These are phyloP conservation scores for Cyclotella cryptica DNA, from an alignment of 108 stramenopile genomes.

Conservation along the genomic window DNA sequence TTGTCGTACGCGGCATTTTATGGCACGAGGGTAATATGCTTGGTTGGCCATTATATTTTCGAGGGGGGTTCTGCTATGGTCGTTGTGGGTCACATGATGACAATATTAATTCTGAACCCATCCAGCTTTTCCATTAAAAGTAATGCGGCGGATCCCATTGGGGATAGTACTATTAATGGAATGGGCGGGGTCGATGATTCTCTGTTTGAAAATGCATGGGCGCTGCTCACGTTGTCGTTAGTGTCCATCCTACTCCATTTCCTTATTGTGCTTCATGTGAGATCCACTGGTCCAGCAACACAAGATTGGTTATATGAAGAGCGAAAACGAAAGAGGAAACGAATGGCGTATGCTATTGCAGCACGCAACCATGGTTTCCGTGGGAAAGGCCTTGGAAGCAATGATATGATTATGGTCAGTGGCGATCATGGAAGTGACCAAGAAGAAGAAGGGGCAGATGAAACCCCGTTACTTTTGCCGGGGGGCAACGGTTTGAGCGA, in stretches of 20 bases:
- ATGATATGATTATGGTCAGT: slow-evolving; percentile 5
- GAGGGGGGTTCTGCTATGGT: slow-evolving; percentile 58
- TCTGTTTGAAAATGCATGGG: slow-evolving; percentile 52
- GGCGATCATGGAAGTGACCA: slow-evolving; percentile 28
- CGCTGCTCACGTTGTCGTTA: slow-evolving; percentile 59
- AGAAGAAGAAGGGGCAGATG: slow-evolving; percentile 31
- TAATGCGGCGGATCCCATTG: slow-evolving; percentile 10
- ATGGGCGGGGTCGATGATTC: slow-evolving; percentile 13
- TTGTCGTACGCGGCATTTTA: slow-evolving; percentile 78
- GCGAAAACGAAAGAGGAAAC: slow-evolving; percentile 39
- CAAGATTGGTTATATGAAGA: slow-evolving; percentile 46
- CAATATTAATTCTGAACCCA: slow-evolving; percentile 66
- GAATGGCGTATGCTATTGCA: slow-evolving; percentile 52
- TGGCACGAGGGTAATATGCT: slow-evolving; percentile 73
- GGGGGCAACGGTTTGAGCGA: slow-evolving; percentile 24
- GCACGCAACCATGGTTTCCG: slow-evolving; percentile 25
- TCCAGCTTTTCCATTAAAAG: slow-evolving; percentile 30
- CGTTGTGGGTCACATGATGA: slow-evolving; percentile 68
- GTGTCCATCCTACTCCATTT: slow-evolving; percentile 69
- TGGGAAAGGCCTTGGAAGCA: slow-evolving; percentile 14
- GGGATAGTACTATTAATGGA: slow-evolving; percentile 12
- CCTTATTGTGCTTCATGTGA: slow-evolving; percentile 78
- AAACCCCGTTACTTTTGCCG: slow-evolving; percentile 44
- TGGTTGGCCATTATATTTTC: slow-evolving; percentile 60
- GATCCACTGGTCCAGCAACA: slow-evolving; percentile 72